Conservation (phyloP, 352 stramenopile genomes). For the Globisporangium sylvaticum region DNA sequence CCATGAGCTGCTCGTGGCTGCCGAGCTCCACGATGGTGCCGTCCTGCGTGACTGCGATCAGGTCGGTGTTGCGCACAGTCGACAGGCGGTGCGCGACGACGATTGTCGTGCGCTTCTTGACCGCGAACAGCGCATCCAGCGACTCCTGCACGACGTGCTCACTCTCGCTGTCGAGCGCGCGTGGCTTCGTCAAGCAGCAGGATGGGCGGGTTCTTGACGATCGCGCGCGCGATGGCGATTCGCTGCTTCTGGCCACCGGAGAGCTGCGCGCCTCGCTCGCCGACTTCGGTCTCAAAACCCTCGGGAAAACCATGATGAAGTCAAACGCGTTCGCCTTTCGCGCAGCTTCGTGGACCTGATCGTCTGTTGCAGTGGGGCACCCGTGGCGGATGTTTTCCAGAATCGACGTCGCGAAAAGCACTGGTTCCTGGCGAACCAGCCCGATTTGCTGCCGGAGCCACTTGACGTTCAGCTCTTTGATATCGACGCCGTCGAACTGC, state of each 20-base stretch:
- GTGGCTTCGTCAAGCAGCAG: constrained; percentile 40
- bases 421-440: constrained; percentile 86
- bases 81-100: neutral
- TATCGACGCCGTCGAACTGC: constrained; percentile 37
- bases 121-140: constrained; percentile 31
- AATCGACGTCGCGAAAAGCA: constrained; percentile 38
- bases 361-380: constrained; percentile 42
- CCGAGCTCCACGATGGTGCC: neutral
- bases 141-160: constrained; percentile 75
- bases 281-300: constrained; percentile 87
- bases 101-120: constrained; percentile 91
- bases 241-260: constrained; percentile 28
- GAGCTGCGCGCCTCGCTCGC: constrained; percentile 82
- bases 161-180: constrained; percentile 2
- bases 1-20: neutral
- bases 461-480: constrained; percentile 73
- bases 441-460: constrained; percentile 78
- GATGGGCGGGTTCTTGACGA: constrained; percentile 88
- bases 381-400: constrained; percentile 81
- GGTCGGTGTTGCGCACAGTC: neutral
- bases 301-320: constrained; percentile 91
- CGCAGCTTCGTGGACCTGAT: constrained; percentile 40
- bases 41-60: neutral
- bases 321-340: constrained; percentile 80
- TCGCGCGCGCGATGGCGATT: constrained; percentile 15